Base-by-base conservation (phyloP, 1,139 yeast genomes). In the Hemisphaericaspora xylofermentans region DNA sequence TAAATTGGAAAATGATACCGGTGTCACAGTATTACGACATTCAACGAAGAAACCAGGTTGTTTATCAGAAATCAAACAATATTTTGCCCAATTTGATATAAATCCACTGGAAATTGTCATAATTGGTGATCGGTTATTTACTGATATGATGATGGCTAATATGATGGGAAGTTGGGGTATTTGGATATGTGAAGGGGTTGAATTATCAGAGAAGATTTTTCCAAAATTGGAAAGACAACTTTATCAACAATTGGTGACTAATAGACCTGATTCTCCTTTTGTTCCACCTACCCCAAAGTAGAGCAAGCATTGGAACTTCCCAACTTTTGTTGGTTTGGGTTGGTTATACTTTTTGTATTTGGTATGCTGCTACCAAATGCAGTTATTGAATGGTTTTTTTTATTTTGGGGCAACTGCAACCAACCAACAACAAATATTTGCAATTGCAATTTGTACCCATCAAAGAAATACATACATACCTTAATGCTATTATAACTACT, bases 111-210 rank as follows among this genome's bases (percentile, higher is more conserved):
- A 91, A 51, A 80, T 93, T 17, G 88, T 89, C 0, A 83, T 93
- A 4, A 78, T 93, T 15, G 98, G 98, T 0, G 98, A 93, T 54
- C 66, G 98, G 29, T 71, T 93, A 30, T 81, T 89, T 63, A 93
- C 98, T 0, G 98, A 93, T 60, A 78, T 93, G 45, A 66, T 91
- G 41, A 87, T 93, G 96, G 97, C 97, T 15, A 91, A 91, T 53
- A 73, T 83, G 73, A 88, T 91, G 95, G 95, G 95, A 0, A 74
- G 95, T 0, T 78, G 81, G 65, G 88, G 94, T 0, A 74, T 88
- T 5, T 93, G 98, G 97, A 58, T 93, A 1, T 68, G 74, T 43
- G 81, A 81, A 38, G 97, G 97, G 2, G 96, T 89, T 1, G 70
- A 72, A 40, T 68, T 73, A 36, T 74, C 84, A 2, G 61, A 68